Evolutionary conservation across 352 stramenopile genomes (phyloP), one percentile per base, ranked within the genome.

Genomic region (Phytopythium mirpurense): DNA sequence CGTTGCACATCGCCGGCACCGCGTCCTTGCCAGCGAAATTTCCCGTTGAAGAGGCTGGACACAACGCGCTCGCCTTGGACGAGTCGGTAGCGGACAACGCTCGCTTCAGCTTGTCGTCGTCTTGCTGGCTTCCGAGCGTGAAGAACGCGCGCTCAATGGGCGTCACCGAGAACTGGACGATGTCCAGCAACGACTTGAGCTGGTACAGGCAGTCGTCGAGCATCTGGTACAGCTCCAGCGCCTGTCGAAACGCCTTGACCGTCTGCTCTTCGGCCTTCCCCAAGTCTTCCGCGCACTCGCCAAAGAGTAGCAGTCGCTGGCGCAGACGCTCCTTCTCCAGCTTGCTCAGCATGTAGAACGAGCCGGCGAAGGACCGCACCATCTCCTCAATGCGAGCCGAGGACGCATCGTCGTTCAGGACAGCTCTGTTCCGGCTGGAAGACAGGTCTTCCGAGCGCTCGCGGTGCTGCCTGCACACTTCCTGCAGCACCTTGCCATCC

Each of bases 141-240:
- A 93, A 87, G 52, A 93, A 90, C 8, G 75, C 74, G 0, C 63
- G 78, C 32, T 86, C 72, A 19, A 90, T 73, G 1, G 82, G 82
- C n/a, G 75, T 64, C 3, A 90, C 50, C 23, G 81, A 73, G 47
- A 88, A 83, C 7, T 71, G 65, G 26, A 95, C 66, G 14, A 93
- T 68, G 21, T 76, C 75, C 10, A 95, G 68, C 11, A 93, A 56
- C 5, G 83, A 62, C 57, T 93, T 95, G 18, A 93, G 65, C 44
- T 95, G 76, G 27, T 88, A 79, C 26, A 86, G 47, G 15, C 60
- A 64, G 53, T 95, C 82, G 26, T 93, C 82, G 5, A 95, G 57
- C 24, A 78, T 54, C 12, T 79, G 63, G 56, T 86, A 95, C 21
- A 81, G 60, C 45, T 93, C 84, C 47, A 86, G 88, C 2, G 82